A percentile compares a stretch with the other conserved stretches of the same genome.
Conservation (phyloP, 257 asterid species). For the Fraxinus cuspidata region DNA sequence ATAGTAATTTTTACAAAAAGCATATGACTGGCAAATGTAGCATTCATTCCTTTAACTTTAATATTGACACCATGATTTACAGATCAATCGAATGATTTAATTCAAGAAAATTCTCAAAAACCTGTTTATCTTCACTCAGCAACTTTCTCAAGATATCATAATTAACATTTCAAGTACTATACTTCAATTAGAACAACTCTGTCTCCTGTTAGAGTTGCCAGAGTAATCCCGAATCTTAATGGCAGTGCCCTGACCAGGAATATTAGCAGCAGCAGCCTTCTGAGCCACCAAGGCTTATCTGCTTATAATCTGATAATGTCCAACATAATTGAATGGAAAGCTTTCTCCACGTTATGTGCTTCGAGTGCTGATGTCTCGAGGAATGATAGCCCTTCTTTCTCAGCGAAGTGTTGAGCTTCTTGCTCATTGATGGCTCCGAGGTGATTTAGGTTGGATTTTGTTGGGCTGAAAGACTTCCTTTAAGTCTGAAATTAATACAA, state of each 20-base stretch:
- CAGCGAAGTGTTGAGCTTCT: constrained; percentile 39
- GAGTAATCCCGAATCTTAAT: constrained; percentile 38
- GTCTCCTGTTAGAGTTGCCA: constrained; percentile 20
- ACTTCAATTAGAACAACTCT: constrained; percentile 37
- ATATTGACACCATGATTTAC: not conserved
- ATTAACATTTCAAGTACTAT: not conserved
- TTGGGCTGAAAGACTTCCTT: too few species aligned
- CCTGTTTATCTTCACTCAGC: not conserved
- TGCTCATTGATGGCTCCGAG: constrained; percentile 39
- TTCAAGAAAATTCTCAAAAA: not conserved
- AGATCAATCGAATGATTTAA: too few species aligned
- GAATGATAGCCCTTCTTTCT: constrained; percentile 47
- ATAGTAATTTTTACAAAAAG: too few species aligned
- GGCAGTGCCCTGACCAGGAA: constrained; percentile 47
- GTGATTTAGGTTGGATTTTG: constrained; percentile 47
- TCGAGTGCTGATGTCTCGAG: constrained; percentile 51
- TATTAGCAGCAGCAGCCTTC: constrained; percentile 28
- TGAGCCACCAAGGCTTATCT: constrained; percentile 48
- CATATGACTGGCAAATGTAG: too few species aligned
- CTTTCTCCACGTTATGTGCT: constrained; percentile 44
- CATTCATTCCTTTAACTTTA: not conserved
- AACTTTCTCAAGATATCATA: not conserved
- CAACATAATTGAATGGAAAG: constrained; percentile 43
- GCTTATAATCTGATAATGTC: constrained; percentile 48
- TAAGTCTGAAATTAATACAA: too few species aligned